A percentile compares a stretch with the other conserved stretches of the same genome.
Conservation (phyloP, 192 early-diverging fungal genomes). For the Cladochytrium replicatum region DNA sequence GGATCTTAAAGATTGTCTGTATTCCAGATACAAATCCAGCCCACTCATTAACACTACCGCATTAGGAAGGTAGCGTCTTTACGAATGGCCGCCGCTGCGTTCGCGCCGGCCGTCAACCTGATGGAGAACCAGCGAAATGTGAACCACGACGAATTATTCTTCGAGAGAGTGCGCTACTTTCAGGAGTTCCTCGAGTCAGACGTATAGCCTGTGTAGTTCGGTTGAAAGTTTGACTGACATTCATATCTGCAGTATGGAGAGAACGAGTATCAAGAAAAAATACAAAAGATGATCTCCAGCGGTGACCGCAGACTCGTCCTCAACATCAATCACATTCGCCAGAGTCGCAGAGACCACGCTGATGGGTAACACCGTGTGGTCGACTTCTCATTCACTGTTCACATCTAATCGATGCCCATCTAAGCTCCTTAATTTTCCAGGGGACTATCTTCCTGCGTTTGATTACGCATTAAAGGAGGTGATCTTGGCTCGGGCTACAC, state of each 20-base stretch:
- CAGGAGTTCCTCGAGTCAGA: conserved; percentile 41
- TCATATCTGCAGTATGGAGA: conserved; percentile 47
- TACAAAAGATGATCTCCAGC: conserved; percentile 32
- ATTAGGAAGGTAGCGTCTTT: not conserved
- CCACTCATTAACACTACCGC: not conserved
- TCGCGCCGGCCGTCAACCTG: too few species aligned
- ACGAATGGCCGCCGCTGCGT: not conserved
- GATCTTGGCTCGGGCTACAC: too few species aligned
- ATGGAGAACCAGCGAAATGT: too few species aligned
- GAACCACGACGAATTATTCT: conserved; percentile 33
- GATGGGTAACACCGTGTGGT: conserved; percentile 43
- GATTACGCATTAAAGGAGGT: conserved; percentile 66
- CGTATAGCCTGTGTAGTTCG: conserved; percentile 19
- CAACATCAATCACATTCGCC: conserved; percentile 80
- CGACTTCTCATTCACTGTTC: not conserved
- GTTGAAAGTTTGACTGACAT: not conserved
- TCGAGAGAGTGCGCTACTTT: conserved; percentile 40
- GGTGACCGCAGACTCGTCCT: conserved; percentile 63
- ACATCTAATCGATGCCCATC: not conserved
- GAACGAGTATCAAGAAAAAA: conserved; percentile 41
- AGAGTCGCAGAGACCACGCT: conserved; percentile 61
- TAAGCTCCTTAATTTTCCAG: conserved; percentile 62
- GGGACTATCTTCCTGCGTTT: conserved; percentile 77
- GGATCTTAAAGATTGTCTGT: not conserved
- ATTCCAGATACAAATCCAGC: not conserved